Base-by-base conservation (phyloP, 768 basidiomycete genomes). In the Dictyophora rubrovolvata region DNA sequence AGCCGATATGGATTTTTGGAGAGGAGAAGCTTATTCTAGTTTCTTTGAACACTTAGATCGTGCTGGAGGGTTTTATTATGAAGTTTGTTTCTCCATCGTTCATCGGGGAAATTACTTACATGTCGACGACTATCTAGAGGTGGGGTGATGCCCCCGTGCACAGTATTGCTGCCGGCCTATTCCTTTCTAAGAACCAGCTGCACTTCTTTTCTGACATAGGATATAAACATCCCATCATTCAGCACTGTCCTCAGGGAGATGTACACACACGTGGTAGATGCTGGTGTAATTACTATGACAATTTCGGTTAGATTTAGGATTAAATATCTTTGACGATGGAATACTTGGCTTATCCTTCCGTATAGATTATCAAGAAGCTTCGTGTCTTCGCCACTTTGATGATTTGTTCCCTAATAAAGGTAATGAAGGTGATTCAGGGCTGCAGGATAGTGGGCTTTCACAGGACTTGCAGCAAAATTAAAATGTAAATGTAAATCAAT, bases 121-220 rank as follows among this genome's bases (percentile, higher is more conserved):
- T 33, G 11, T 36, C 21, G 10, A 22, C n/a, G n/a, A n/a, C n/a
- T 18, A 42, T 42, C 42, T 18, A 69, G 68, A 67, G 71, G 20
- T 73, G 70, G 70, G 75, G 75, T 48, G 80, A 79, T 64, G 77
- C 75, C 0, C 76, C 76, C 7, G 74, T 78, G 18, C 77, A 77
- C 65, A 76, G 75, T 35, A 78, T 82, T 62, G 81, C 74, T 2
- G 75, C 75, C 16, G 72, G 75, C 5, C 68, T 80, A 17, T 78
- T 80, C 67, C 69, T 74, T 18, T 69, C 67, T 49, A 79, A 78
- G 61, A 76, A 81, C 59, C 77, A 83, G 69, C 78, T 89, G 46
- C 85, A 88, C 65, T 89, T 84, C 73, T 89, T 88, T 70, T 73
- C 81, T 53, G 83, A 87, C 64, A 87, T 90, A 48, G 87, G 86